Evolutionary conservation across 2,329 filamentous ascomycete genomes (phyloP).

Genomic region (Colletotrichum camelliae): DNA sequence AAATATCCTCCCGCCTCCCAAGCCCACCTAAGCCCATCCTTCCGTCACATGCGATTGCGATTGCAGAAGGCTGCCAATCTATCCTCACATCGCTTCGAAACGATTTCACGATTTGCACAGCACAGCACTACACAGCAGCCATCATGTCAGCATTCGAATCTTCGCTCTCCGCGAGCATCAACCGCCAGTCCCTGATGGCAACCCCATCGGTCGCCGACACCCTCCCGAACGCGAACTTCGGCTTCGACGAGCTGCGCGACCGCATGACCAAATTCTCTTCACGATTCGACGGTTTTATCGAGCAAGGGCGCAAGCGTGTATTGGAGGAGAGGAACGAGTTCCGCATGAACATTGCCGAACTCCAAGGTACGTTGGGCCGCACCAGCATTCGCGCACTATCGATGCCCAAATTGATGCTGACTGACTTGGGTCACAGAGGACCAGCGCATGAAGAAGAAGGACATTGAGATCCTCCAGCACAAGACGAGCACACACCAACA

Average conservation of each 20-base stretch:
- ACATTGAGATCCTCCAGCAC: conserved; percentile 81
- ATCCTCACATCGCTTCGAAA: background rate
- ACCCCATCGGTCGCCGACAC: conserved; percentile 74
- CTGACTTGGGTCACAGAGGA: conserved; percentile 68
- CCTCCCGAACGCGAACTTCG: conserved; percentile 91
- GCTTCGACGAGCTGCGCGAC: conserved; percentile 93
- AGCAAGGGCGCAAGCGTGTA: conserved; percentile 86
- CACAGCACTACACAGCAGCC: background rate
- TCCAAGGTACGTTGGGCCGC: conserved; percentile 72
- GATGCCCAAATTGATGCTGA: background rate
- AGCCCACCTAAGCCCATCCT: background rate
- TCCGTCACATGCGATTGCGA: background rate
- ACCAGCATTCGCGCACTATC: background rate
- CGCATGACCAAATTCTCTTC: conserved; percentile 93
- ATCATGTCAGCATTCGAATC: conserved; percentile 70
- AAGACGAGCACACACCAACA: conserved; percentile 75
- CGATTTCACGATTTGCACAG: background rate
- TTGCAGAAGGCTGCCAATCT: background rate
- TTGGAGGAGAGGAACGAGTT: conserved; percentile 95
- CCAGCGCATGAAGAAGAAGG: conserved; percentile 85
- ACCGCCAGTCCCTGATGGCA: conserved; percentile 62
- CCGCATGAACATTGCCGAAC: conserved; percentile 84
- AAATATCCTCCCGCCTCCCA: background rate
- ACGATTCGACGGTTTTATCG: conserved; percentile 93
- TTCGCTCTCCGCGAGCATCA: conserved; percentile 68